Evolutionary conservation across 2,329 filamentous ascomycete species (phyloP).

Genomic region (Xylariomycetidae sp.): DNA sequence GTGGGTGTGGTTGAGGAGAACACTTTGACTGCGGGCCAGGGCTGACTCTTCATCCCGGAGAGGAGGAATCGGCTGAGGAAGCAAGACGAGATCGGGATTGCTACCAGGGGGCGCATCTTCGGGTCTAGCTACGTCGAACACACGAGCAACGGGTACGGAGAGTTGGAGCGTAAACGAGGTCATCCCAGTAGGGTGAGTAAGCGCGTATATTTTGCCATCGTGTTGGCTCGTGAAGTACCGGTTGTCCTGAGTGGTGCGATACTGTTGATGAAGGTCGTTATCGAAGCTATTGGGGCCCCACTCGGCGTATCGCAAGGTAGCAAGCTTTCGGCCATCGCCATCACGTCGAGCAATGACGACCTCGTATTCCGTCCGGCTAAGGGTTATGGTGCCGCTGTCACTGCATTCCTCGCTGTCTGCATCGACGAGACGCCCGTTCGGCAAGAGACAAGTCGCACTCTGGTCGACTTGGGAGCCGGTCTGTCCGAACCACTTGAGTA

Average conservation of each 20-base stretch:
- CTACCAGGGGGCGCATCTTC: constrained; percentile 54
- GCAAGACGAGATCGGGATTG: constrained; percentile 71
- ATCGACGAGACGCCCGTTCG: constrained; percentile 60
- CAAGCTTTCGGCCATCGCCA: constrained; percentile 64
- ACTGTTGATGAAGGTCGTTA: constrained; percentile 78
- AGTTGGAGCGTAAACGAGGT: constrained; percentile 64
- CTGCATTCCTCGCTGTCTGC: constrained; percentile 67
- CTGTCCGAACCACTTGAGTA: constrained; percentile 79
- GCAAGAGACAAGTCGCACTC: constrained; percentile 67
- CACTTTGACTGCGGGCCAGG: constrained; percentile 53
- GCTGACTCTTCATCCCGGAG: constrained; percentile 41
- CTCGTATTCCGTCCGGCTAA: constrained; percentile 85
- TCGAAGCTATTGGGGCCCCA: constrained; percentile 93
- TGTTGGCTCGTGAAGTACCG: constrained; percentile 84
- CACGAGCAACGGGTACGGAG: constrained; percentile 71
- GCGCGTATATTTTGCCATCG: constrained; percentile 77
- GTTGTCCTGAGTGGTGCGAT: constrained; percentile 72
- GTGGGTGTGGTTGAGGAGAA: constrained; percentile 84
- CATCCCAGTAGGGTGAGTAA: constrained; percentile 58
- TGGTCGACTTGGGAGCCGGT: constrained; percentile 61
- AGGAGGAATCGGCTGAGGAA: constrained; percentile 76
- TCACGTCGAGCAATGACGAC: constrained; percentile 75
- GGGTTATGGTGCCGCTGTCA: constrained; percentile 70
- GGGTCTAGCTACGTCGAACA: constrained; percentile 82
- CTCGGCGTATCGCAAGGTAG: constrained; percentile 86